Evolutionary conservation across 2,329 filamentous ascomycete genomes (phyloP).

Genomic region (Ophiocordyceps camponoti-floridani): DNA sequence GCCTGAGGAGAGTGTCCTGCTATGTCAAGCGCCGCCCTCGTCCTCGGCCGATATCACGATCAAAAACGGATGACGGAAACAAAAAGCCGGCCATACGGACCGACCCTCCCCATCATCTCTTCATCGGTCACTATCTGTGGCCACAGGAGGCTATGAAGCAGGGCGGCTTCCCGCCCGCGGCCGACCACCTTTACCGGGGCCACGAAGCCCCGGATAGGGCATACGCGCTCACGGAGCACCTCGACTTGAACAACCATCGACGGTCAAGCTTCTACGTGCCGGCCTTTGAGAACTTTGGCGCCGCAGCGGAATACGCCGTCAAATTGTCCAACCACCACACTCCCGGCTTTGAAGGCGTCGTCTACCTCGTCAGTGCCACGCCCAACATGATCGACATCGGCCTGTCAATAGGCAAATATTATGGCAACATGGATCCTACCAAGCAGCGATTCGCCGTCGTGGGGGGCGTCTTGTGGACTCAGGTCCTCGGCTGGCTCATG

Average conservation of each 20-base stretch:
- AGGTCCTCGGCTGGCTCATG: neutral
- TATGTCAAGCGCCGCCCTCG: too few species aligned
- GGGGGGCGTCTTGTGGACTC: slow-evolving; percentile 1
- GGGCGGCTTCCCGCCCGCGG: neutral
- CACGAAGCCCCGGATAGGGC: neutral
- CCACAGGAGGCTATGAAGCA: slow-evolving; percentile 1
- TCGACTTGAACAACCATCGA: neutral
- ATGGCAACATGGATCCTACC: neutral
- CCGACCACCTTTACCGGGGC: neutral
- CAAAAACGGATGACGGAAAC: too few species aligned
- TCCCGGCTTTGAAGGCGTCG: neutral
- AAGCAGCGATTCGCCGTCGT: neutral
- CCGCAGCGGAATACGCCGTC: neutral
- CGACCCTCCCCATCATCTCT: neutral
- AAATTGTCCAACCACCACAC: neutral
- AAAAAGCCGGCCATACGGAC: too few species aligned
- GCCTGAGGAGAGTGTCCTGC: too few species aligned
- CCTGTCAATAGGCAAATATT: neutral
- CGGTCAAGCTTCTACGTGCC: neutral
- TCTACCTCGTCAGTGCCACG: neutral
- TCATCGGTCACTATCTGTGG: slow-evolving; percentile 1
- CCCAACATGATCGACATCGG: neutral
- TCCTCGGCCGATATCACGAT: too few species aligned
- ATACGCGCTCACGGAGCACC: neutral
- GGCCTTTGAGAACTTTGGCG: neutral